Conservation (phyloP, 2,329 filamentous ascomycete species). For the Colletotrichum kahawae region DNA sequence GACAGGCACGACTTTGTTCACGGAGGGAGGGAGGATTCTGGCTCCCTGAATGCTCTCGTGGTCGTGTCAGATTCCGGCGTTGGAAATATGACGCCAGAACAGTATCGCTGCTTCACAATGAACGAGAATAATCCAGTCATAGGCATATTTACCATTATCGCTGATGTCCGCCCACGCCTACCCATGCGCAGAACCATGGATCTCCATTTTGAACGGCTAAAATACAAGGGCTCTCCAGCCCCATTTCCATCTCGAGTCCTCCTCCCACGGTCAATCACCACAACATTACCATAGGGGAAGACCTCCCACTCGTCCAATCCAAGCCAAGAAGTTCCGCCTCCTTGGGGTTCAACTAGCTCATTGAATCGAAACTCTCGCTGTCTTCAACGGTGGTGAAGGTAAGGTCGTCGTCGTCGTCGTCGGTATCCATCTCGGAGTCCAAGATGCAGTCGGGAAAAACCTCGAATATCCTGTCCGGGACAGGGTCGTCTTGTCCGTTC, state of each 20-base stretch:
- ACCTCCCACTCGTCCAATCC: neutral
- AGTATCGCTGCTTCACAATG: neutral
- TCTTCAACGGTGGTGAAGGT: neutral
- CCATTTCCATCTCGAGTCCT: neutral
- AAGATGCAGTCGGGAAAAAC: neutral
- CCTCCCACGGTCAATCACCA: neutral
- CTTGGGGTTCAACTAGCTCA: neutral
- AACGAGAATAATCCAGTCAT: neutral
- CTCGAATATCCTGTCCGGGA: neutral
- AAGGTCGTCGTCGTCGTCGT: neutral
- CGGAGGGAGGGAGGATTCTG: constrained; percentile 25
- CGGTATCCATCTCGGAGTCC: rapidly evolving
- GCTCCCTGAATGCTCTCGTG: neutral
- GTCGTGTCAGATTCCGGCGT: neutral
- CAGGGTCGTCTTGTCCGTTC: constrained; percentile 5
- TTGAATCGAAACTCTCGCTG: neutral
- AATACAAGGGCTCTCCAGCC: neutral
- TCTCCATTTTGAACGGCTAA: neutral
- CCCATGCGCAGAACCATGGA: neutral
- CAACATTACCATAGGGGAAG: neutral
- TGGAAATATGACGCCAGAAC: no score
- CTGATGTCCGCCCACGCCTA: neutral
- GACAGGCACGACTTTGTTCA: constrained; percentile 35
- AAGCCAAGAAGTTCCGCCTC: neutral
- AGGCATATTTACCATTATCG: neutral